Evolutionary conservation across 331 rosid species (phyloP), one percentile per base, ranked within the genome.

Genomic region (Quercus phellos): DNA sequence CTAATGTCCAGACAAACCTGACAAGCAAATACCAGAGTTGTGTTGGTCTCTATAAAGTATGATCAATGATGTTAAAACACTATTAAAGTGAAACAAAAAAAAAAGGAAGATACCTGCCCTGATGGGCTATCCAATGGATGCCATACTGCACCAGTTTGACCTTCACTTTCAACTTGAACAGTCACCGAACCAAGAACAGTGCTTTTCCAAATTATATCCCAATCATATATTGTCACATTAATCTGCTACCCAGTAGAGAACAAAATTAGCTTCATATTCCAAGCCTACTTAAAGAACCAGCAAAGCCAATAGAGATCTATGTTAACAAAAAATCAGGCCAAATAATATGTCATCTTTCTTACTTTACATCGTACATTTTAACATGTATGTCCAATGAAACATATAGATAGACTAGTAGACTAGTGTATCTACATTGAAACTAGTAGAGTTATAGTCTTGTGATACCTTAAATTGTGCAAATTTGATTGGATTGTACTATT

Each of bases 181-280:
- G 94, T 88, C 80, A 91, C 98, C 2, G 99, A 89, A 85, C 99
- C 99, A 84, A 94, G 99, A 83, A 88, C 93, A 30, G 98, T 80
- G 80, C 99, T 94, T 85, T 94, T 94, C 99, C 99, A 94, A 76
- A 94, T 89, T 82, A 94, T 92, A 87, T 94, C 99, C 99, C 99
- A 92, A 79, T 94, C 98, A 81, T 91, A 94, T 84, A 94, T 91
- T 32, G 99, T 94, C 82, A 94, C 89, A 72, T 85, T 87, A 74
- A 94, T 91, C 99, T 94, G 98, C 79, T 68, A 83, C 70, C 55
- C 87, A 85, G 81, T 78, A 81, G 86, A 75, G 61, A 79, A 82
- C 82, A 78, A 85, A 51, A 81, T 89, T 81, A 87, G 87, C 75
- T 87, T 79, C 84, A 81, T 17, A 84, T 80, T 46, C 72, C 50